These are phyloP conservation scores for Candida corydali DNA, from an alignment of 805 yeast species.

Conservation along the genomic window DNA sequence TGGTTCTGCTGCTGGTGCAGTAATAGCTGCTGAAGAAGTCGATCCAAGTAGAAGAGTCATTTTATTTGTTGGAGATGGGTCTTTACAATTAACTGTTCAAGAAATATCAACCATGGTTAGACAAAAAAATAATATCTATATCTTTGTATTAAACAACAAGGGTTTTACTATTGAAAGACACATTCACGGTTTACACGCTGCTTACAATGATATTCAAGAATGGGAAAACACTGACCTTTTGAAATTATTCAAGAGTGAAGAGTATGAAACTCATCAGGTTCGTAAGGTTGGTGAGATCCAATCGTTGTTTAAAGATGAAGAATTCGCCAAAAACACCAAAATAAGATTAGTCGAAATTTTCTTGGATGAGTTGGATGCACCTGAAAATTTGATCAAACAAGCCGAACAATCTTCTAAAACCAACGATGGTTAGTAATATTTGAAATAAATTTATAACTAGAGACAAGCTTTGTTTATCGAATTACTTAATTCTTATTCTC, in stretches of 20 bases:
- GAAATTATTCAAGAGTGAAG: conserved; percentile 27
- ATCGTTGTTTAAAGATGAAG: conserved; percentile 20
- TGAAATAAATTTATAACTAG: too few species aligned
- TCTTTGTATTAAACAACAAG: conserved; percentile 37
- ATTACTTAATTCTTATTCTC: too few species aligned
- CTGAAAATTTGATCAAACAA: conserved; percentile 31
- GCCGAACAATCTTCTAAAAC: conserved; percentile 28
- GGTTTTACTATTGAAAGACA: conserved; percentile 39
- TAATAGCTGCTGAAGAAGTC: conserved; percentile 28
- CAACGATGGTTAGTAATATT: conserved; percentile 14
- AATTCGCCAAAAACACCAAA: conserved; percentile 26
- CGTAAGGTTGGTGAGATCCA: conserved; percentile 23
- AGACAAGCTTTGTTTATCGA: too few species aligned
- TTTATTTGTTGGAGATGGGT: conserved; percentile 40
- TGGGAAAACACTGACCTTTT: conserved; percentile 34
- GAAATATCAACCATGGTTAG: conserved; percentile 36
- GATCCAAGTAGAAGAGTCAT: conserved; percentile 32
- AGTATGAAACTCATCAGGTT: conserved; percentile 24
- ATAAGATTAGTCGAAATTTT: conserved; percentile 34
- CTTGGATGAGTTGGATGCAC: conserved; percentile 36
- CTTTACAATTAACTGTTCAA: conserved; percentile 39
- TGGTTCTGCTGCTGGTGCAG: conserved; percentile 33
- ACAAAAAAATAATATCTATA: conserved; percentile 29
- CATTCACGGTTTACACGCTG: conserved; percentile 35
- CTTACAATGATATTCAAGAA: conserved; percentile 35